Evolutionary conservation across 768 basidiomycete genomes (phyloP).

Genomic region (Amanita muscaria): DNA sequence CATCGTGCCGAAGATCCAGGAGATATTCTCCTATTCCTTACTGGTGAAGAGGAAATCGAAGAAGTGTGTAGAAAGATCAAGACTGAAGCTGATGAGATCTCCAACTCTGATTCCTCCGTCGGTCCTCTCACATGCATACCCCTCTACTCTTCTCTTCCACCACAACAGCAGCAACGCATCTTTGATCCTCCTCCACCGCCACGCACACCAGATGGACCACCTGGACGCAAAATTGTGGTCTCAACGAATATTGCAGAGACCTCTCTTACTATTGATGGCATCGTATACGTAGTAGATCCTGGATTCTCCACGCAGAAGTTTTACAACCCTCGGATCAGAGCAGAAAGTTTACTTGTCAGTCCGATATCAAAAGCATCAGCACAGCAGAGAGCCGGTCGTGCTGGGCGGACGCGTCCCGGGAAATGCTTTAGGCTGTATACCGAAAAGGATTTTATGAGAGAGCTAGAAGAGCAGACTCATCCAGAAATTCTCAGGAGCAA

Average conservation of each 20-base stretch:
- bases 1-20: constrained; percentile 48
- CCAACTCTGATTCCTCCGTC: constrained; percentile 57
- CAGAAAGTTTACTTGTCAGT: constrained; percentile 82
- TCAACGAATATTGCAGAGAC: constrained; percentile 96
- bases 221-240: constrained; percentile 84
- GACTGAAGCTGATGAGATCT: constrained; percentile 17
- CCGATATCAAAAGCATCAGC: constrained; percentile 90
- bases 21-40: constrained; percentile 84
- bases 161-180: constrained; percentile 81
- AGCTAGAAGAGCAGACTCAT: constrained; percentile 94
- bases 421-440: constrained; percentile 89
- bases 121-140: constrained; percentile 41
- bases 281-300: constrained; percentile 89
- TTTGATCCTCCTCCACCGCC: constrained; percentile 76
- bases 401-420: constrained; percentile 84
- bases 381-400: constrained; percentile 86
- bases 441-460: constrained; percentile 92
- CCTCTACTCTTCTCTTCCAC: constrained; percentile 81
- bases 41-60: constrained; percentile 87
- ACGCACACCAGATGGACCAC: constrained; percentile 29
- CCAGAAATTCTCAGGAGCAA: constrained; percentile 77
- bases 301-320: constrained; percentile 86
- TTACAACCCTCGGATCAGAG: constrained; percentile 82
- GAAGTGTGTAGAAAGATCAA: constrained; percentile 1
- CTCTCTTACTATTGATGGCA: constrained; percentile 90